Evolutionary conservation across 192 early-diverging fungal species (phyloP).

Genomic region (Coemansia sp.): DNA sequence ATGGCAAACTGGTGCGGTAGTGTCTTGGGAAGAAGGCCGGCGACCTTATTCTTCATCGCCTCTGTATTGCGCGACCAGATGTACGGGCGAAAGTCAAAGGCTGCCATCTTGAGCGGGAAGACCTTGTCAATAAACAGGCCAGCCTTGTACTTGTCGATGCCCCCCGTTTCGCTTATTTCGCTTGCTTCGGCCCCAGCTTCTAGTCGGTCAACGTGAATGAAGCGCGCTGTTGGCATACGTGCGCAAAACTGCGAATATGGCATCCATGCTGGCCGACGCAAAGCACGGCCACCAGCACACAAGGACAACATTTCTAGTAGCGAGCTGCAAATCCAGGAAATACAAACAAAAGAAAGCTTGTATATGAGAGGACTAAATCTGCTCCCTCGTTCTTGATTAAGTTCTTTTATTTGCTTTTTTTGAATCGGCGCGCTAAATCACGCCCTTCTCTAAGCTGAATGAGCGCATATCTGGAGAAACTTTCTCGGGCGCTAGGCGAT

Average conservation of each 20-base stretch:
- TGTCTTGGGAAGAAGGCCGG: conserved; percentile 18
- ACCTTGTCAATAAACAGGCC: conserved; percentile 50
- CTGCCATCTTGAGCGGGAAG: conserved; percentile 49
- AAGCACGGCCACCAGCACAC: not conserved
- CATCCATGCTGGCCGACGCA: not conserved
- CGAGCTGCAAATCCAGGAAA: not conserved
- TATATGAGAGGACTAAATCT: no score
- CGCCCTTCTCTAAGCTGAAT: conserved; percentile 1
- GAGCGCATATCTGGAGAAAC: conserved; percentile 28
- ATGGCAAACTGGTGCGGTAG: conserved; percentile 35
- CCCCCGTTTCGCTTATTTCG: not conserved
- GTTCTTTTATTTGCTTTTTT: not conserved
- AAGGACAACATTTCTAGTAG: not conserved
- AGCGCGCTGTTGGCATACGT: not conserved
- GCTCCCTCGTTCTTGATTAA: not conserved
- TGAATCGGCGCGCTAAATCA: not conserved
- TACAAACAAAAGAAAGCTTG: not conserved
- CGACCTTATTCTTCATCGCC: conserved; percentile 27
- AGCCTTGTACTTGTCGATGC: conserved; percentile 22
- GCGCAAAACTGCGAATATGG: not conserved
- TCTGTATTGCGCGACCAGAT: conserved; percentile 34
- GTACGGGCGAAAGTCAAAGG: conserved; percentile 47
- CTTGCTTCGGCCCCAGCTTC: not conserved
- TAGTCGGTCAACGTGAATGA: conserved; percentile 29
- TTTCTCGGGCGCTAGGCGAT: conserved; percentile 27